Conservation (phyloP, 345 rosid genomes). For the Brassica incana region DNA sequence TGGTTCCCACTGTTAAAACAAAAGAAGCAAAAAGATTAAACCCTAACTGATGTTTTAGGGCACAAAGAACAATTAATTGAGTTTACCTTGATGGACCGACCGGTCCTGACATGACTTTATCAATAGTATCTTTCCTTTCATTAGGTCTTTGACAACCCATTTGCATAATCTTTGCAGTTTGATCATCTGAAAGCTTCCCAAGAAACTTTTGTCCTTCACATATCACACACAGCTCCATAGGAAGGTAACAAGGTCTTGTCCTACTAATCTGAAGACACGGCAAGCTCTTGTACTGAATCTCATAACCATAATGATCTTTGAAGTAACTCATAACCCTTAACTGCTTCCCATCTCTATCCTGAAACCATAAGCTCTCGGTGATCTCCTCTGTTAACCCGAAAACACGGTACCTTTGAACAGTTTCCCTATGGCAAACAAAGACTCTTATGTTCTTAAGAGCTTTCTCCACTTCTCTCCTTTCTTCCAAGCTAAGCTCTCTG, state of each 20-base stretch:
- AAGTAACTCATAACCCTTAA: constrained; percentile 78
- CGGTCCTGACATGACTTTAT: constrained; percentile 75
- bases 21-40: constrained; percentile 25
- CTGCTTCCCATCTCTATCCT: constrained; percentile 75
- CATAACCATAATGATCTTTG: constrained; percentile 78
- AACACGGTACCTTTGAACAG: constrained; percentile 84
- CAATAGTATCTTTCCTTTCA: constrained; percentile 75
- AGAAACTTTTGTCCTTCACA: constrained; percentile 99
- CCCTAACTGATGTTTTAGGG: not conserved
- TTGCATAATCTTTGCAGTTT: constrained; percentile 82
- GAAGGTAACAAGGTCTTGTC: constrained; percentile 92
- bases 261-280: constrained; percentile 93
- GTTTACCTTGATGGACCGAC: constrained; percentile 90
- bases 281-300: constrained; percentile 73
- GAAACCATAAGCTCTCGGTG: constrained; percentile 75
- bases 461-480: constrained; percentile 85
- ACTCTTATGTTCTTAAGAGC: constrained; percentile 75
- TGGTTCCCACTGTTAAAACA: constrained; percentile 64
- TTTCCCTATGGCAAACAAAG: constrained; percentile 94
- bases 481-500: constrained; percentile 61
- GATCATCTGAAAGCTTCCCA: constrained; percentile 95
- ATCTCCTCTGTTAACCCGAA: constrained; percentile 75
- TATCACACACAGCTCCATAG: constrained; percentile 93
- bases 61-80: not conserved
- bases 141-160: constrained; percentile 94